Percentiles rank a stretch among this genome's conserved stretches.
These are phyloP conservation scores for Oryza longistaminata DNA, from an alignment of 176 grass and related monocot species.

Conservation along the genomic window DNA sequence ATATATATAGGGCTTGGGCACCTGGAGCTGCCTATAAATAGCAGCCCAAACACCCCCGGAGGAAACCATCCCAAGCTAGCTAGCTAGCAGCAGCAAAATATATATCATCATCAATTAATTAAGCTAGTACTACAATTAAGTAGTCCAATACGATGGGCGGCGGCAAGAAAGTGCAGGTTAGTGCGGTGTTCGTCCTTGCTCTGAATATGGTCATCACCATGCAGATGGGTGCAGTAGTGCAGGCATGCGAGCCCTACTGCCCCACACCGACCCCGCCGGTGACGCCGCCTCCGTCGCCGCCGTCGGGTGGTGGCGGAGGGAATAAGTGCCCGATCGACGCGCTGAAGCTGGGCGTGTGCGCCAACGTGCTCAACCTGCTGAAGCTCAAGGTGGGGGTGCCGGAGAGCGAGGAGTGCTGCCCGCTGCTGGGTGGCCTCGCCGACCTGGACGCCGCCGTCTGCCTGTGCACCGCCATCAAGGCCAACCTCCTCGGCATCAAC, in stretches of 20 bases:
- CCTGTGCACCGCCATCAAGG: constrained; percentile 63
- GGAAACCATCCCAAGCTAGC: no score
- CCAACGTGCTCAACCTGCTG: constrained; percentile 49
- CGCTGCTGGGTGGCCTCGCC: constrained; percentile 25
- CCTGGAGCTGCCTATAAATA: no score
- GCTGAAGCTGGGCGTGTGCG: constrained; percentile 43
- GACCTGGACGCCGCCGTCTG: constrained; percentile 53
- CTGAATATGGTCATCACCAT: background rate
- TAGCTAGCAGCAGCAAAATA: no score
- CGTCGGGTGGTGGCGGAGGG: background rate
- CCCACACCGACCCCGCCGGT: constrained; percentile 1
- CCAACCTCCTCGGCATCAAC: constrained; percentile 58
- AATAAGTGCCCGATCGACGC: constrained; percentile 35
- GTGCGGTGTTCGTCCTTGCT: background rate
- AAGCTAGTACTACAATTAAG: no score
- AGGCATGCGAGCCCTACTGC: background rate
- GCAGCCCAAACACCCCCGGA: no score
- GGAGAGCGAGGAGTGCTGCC: constrained; percentile 41
- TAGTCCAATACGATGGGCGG: background rate
- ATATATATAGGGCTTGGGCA: no score
- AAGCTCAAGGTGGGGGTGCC: constrained; percentile 27
- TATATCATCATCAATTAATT: no score
- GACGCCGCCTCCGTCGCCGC: background rate
- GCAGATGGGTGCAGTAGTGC: background rate
- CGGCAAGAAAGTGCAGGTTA: background rate